phyloP scores from a whole-genome alignment of 805 yeast genomes.

The Yarrowia deformans region DNA sequence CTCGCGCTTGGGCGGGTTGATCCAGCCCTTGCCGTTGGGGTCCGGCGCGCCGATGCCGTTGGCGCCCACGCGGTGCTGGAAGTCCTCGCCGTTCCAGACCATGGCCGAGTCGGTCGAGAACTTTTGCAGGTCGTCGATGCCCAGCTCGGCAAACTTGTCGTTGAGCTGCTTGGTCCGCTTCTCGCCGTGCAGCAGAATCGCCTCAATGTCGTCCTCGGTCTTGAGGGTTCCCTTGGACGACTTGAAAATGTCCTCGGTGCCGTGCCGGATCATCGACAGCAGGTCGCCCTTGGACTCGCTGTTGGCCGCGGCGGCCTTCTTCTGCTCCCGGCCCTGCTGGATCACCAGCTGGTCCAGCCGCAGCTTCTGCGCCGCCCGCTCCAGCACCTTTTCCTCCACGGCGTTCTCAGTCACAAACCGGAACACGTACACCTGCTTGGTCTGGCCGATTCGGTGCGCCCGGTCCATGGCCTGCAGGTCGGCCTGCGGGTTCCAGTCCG shows the following conservation, averaged over 20 bases:
- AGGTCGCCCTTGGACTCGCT: slow-evolving; percentile 65
- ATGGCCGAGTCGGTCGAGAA: slow-evolving; percentile 90
- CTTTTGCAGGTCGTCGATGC: slow-evolving; percentile 91
- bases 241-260: slow-evolving; percentile 89
- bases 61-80: slow-evolving; percentile 59
- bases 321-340: slow-evolving; percentile 80
- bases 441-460: slow-evolving; percentile 97
- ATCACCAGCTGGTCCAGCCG: slow-evolving; percentile 93
- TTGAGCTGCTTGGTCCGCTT: slow-evolving; percentile 80
- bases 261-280: slow-evolving; percentile 94
- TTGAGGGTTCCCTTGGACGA: slow-evolving; percentile 49
- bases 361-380: slow-evolving; percentile 93
- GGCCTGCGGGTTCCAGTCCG: slow-evolving; percentile 99
- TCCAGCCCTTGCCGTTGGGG: slow-evolving; percentile 64
- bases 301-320: slow-evolving; percentile 52
- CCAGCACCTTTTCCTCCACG: slow-evolving; percentile 93
- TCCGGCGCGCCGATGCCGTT: slow-evolving; percentile 45
- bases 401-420: slow-evolving; percentile 95
- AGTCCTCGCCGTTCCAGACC: slow-evolving; percentile 95
- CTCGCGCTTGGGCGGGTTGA: slow-evolving; percentile 74
- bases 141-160: slow-evolving; percentile 82
- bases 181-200: slow-evolving; percentile 79
- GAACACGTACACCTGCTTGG: slow-evolving; percentile 91
- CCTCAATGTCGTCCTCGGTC: slow-evolving; percentile 78
- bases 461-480: slow-evolving; percentile 98